Percentiles rank a stretch among this genome's conserved stretches.
Conservation (phyloP, 495 filamentous ascomycete genomes). For the Saxophila tyrrhenica region DNA sequence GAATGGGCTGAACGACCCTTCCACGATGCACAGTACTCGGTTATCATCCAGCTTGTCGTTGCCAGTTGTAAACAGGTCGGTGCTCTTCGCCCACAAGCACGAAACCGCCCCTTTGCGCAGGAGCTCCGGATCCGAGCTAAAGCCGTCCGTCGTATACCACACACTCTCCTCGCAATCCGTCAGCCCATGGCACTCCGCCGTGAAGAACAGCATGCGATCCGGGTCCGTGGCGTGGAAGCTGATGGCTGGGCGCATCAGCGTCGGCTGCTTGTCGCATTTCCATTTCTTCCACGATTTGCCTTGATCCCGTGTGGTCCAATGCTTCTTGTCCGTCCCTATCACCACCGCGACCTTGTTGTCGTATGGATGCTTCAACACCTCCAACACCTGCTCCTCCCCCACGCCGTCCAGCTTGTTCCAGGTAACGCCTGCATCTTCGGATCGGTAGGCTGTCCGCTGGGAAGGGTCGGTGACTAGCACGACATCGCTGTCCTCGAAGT, state of each 20-base stretch:
- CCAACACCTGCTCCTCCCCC: slow-evolving; percentile 46
- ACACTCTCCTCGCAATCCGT: slow-evolving; percentile 47
- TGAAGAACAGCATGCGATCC: slow-evolving; percentile 72
- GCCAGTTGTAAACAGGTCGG: slow-evolving; percentile 58
- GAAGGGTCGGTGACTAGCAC: slow-evolving; percentile 51
- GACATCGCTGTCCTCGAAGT: slow-evolving; percentile 78
- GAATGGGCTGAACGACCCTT: slow-evolving; percentile 50
- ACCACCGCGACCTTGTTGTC: slow-evolving; percentile 70
- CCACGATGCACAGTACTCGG: slow-evolving; percentile 68
- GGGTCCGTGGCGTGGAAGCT: slow-evolving; percentile 71
- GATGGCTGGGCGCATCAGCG: slow-evolving; percentile 39
- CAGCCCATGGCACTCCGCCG: slow-evolving; percentile 20
- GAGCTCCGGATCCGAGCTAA: slow-evolving; percentile 48
- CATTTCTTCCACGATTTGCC: slow-evolving; percentile 73
- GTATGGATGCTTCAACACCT: slow-evolving; percentile 61
- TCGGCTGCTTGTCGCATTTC: slow-evolving; percentile 40
- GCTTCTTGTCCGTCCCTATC: slow-evolving; percentile 48
- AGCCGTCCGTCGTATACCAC: slow-evolving; percentile 77
- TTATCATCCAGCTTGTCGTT: slow-evolving; percentile 46
- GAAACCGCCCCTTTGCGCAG: slow-evolving; percentile 53
- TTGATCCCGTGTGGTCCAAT: slow-evolving; percentile 72
- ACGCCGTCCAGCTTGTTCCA: slow-evolving; percentile 59
- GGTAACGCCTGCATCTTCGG: slow-evolving; percentile 61
- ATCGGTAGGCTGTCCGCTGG: slow-evolving; percentile 51
- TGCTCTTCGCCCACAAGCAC: slow-evolving; percentile 75